These are phyloP conservation scores for Zymoseptoria crescenta DNA, from an alignment of 2,329 filamentous ascomycete species.

Conservation along the genomic window DNA sequence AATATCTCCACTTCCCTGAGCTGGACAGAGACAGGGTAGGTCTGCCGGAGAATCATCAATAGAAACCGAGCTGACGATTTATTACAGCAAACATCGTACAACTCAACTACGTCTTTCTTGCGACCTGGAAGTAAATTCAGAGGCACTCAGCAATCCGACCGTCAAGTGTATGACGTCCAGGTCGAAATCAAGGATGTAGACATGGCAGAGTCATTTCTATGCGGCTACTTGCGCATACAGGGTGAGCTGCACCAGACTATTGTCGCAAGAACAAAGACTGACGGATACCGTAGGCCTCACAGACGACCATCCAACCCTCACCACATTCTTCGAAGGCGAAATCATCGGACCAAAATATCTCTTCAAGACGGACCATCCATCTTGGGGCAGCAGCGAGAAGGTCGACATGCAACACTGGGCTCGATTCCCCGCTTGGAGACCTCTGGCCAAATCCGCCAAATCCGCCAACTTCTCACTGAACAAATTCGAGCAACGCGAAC, in stretches of 20 bases:
- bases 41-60: neutral
- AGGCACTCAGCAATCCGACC: conserved; percentile 87
- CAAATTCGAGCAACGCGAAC: conserved; percentile 70
- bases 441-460: conserved; percentile 58
- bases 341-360: conserved; percentile 92
- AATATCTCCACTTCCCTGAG: conserved; percentile 23
- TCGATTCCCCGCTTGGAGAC: conserved; percentile 79
- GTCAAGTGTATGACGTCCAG: conserved; percentile 89
- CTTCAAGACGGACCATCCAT: conserved; percentile 82
- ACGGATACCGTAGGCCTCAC: conserved; percentile 60
- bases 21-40: conserved; percentile 20
- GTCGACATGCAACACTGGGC: conserved; percentile 90
- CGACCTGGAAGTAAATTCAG: conserved; percentile 80
- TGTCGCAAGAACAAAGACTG: neutral
- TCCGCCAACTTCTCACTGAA: conserved; percentile 52
- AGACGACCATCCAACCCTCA: conserved; percentile 92
- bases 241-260: conserved; percentile 44
- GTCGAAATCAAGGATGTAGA: conserved; percentile 97
- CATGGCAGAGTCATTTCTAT: conserved; percentile 86
- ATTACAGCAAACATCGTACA: conserved; percentile 57
- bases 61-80: neutral
- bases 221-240: conserved; percentile 92
- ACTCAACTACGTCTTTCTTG: conserved; percentile 77
- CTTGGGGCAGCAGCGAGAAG: conserved; percentile 88
- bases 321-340: conserved; percentile 96